phyloP scores from a whole-genome alignment of 148 eudicot species.

The Linanthus parryae region DNA sequence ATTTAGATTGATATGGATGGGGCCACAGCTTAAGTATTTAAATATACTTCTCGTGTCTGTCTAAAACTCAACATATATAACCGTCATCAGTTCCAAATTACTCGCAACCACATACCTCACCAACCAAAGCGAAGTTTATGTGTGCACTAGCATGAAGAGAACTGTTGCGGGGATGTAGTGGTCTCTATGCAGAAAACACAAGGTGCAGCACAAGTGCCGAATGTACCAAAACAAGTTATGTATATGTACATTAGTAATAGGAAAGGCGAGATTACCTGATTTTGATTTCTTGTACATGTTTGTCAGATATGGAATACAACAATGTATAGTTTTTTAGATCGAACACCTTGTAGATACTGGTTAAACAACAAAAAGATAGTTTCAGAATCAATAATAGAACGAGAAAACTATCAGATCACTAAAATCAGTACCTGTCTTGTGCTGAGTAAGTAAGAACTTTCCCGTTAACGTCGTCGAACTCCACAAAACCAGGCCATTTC shows the following conservation, averaged over 20 bases:
- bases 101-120: no score
- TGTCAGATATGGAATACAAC: slow-evolving; percentile 79
- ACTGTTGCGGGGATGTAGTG: no score
- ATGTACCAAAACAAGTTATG: no score
- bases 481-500: slow-evolving; percentile 96
- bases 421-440: slow-evolving; percentile 47
- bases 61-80: no score
- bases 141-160: no score
- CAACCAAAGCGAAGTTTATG: no score
- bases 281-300: slow-evolving; percentile 86
- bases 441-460: slow-evolving; percentile 76
- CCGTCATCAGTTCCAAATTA: no score
- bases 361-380: neutral
- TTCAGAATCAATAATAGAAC: neutral
- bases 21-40: no score
- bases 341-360: slow-evolving; percentile 76
- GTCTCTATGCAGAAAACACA: no score
- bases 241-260: neutral
- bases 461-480: slow-evolving; percentile 89
- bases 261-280: slow-evolving; percentile 40
- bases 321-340: slow-evolving; percentile 79
- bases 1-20: no score
- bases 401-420: neutral
- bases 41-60: no score
- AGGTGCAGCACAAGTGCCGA: no score